These are phyloP conservation scores for Bullera alba DNA, from an alignment of 768 basidiomycete species.

Conservation along the genomic window DNA sequence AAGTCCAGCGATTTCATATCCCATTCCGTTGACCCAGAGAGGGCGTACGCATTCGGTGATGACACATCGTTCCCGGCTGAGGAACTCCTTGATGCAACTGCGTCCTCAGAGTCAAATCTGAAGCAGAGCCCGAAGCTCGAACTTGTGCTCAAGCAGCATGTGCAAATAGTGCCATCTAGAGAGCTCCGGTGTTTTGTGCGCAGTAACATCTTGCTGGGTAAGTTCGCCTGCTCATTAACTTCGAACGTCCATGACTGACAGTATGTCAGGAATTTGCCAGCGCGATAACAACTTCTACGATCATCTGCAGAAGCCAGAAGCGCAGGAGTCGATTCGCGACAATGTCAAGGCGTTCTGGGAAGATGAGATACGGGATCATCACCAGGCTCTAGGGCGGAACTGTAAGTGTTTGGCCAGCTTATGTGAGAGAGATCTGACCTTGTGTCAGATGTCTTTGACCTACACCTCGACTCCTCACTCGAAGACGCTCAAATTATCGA, in stretches of 20 bases:
- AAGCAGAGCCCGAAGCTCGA: conserved; percentile 52
- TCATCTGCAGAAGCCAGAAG: conserved; percentile 63
- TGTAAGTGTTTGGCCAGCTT: conserved; percentile 43
- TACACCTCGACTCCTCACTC: conserved; percentile 76
- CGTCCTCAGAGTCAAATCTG: not conserved
- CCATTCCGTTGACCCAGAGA: conserved; percentile 61
- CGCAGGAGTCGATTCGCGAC: conserved; percentile 53
- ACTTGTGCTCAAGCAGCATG: conserved; percentile 85
- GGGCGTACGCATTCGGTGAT: conserved; percentile 63
- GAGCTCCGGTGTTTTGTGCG: conserved; percentile 90
- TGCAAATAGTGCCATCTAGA: conserved; percentile 69
- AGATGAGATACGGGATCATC: conserved; percentile 51
- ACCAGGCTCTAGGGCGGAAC: conserved; percentile 51
- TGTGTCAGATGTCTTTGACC: conserved; percentile 77
- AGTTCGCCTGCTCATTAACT: conserved; percentile 4
- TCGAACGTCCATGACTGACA: not conserved
- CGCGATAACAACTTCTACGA: conserved; percentile 84
- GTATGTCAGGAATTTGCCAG: conserved; percentile 65
- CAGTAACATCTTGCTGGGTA: conserved; percentile 64
- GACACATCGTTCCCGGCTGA: conserved; percentile 6
- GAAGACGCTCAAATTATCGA: conserved; percentile 73
- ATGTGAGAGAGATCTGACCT: no score
- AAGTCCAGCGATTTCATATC: conserved; percentile 87
- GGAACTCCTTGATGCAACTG: not conserved
- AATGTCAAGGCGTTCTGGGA: conserved; percentile 63